Evolutionary conservation across 257 asterid species (phyloP).

Genomic region (Nicotiana benthamiana): DNA sequence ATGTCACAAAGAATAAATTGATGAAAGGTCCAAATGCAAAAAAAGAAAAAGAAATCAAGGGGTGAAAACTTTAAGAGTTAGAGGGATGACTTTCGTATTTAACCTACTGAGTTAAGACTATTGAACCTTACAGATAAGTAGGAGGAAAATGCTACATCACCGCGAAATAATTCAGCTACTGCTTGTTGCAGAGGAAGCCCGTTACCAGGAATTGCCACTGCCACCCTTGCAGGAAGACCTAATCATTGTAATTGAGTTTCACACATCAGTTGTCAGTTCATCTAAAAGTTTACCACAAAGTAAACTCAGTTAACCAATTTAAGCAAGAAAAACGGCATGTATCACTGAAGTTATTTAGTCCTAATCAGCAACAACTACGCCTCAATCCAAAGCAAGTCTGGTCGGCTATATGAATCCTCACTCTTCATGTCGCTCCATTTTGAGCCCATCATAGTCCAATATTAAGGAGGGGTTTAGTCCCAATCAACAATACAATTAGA

Average conservation of each 20-base stretch:
- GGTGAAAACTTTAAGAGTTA: neutral
- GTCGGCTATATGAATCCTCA: neutral
- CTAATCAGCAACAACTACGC: neutral
- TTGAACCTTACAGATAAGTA: conserved; percentile 56
- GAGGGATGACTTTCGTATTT: neutral
- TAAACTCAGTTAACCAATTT: neutral
- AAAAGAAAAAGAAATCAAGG: neutral
- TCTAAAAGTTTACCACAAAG: neutral
- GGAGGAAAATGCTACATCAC: conserved; percentile 40
- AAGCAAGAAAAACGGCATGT: neutral
- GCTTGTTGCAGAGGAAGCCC: conserved; percentile 38
- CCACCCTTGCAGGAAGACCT: conserved; percentile 56
- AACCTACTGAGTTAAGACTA: neutral
- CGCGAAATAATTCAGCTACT: conserved; percentile 38
- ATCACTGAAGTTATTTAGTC: neutral
- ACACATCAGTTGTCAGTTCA: neutral
- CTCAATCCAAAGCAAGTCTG: neutral
- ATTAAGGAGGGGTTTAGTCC: neutral
- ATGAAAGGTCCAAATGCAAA: neutral
- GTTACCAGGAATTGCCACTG: conserved; percentile 31
- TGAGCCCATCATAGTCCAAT: neutral
- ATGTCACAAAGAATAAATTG: neutral
- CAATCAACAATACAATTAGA: neutral
- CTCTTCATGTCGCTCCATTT: neutral
- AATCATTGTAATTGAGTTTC: conserved; percentile 8